Evolutionary conservation across 148 eudicot genomes (phyloP).

Genomic region (Amaranthus hypochondriacus): DNA sequence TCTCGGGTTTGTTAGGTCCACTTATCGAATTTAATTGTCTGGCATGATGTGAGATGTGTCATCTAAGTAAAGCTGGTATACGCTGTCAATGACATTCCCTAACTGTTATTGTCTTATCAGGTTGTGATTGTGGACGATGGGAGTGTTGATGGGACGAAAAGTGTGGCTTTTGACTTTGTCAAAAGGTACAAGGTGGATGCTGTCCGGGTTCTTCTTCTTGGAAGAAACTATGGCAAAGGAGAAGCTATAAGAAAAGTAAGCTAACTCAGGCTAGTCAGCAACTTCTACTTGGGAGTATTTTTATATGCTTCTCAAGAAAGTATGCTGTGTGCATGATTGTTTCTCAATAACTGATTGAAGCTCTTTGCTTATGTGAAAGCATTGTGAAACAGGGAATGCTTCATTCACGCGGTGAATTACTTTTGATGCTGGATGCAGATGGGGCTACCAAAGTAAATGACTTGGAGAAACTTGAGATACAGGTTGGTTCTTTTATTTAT

Average conservation of each 20-base stretch:
- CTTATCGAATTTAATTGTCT: background rate
- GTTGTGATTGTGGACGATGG: constrained; percentile 93
- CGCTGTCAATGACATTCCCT: background rate
- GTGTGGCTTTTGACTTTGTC: constrained; percentile 76
- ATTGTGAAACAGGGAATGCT: constrained; percentile 97
- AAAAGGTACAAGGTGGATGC: constrained; percentile 67
- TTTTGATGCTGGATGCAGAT: constrained; percentile 98
- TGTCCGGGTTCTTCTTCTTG: constrained; percentile 80
- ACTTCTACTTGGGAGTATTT: background rate
- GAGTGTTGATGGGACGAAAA: constrained; percentile 75
- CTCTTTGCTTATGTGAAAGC: constrained; percentile 71
- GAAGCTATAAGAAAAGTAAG: constrained; percentile 98
- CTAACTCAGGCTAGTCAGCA: constrained; percentile 27
- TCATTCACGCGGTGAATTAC: constrained; percentile 94
- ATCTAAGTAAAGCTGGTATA: background rate
- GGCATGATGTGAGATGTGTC: background rate
- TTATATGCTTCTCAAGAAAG: constrained; percentile 4
- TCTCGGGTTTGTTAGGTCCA: background rate
- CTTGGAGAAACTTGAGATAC: constrained; percentile 87
- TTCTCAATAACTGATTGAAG: constrained; percentile 45
- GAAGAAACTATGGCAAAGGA: constrained; percentile 91
- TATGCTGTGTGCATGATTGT: constrained; percentile 16
- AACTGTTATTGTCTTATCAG: constrained; percentile 33
- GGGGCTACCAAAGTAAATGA: constrained; percentile 94
- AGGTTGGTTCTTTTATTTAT: constrained; percentile 50